Conservation (phyloP, 805 yeast species). For the Sungouiozyma intestinalis region DNA sequence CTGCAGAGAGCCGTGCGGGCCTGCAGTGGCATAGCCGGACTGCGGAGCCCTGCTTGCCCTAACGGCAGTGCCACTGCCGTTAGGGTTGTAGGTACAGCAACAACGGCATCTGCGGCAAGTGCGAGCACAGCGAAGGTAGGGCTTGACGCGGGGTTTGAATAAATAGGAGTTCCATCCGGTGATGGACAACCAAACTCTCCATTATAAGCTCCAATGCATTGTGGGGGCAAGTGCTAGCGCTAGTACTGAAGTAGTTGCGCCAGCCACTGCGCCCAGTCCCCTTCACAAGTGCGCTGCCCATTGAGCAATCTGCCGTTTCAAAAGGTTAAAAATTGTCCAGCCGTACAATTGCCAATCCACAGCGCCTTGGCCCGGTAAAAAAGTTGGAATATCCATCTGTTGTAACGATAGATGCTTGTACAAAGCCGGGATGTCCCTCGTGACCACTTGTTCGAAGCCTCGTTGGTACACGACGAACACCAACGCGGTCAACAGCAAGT, state of each 20-base stretch:
- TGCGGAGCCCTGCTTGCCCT: too few relatives aligned
- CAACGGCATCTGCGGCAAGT: too few relatives aligned
- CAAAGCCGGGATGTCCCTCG: constrained; percentile 13
- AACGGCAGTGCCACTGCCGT: too few relatives aligned
- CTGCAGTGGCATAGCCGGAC: background rate
- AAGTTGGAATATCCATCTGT: background rate
- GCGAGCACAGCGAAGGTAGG: too few relatives aligned
- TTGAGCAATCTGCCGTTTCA: background rate
- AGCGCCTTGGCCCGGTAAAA: background rate
- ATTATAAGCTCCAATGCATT: too few relatives aligned
- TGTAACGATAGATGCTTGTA: background rate
- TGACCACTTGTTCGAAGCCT: constrained; percentile 21
- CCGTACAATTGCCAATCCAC: background rate
- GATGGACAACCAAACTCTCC: too few relatives aligned
- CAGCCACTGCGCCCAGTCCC: too few relatives aligned
- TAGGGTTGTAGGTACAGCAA: too few relatives aligned
- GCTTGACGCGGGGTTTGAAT: too few relatives aligned
- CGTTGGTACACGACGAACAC: constrained; percentile 26
- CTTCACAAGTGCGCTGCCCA: background rate
- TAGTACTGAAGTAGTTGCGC: too few relatives aligned
- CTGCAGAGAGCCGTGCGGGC: background rate
- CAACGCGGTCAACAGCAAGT: constrained; percentile 11
- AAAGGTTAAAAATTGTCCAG: background rate
- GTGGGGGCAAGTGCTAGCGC: too few relatives aligned
- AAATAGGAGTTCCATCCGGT: too few relatives aligned